phyloP scores from a whole-genome alignment of 495 filamentous ascomycete species.

The Saxophila tyrrhenica region DNA sequence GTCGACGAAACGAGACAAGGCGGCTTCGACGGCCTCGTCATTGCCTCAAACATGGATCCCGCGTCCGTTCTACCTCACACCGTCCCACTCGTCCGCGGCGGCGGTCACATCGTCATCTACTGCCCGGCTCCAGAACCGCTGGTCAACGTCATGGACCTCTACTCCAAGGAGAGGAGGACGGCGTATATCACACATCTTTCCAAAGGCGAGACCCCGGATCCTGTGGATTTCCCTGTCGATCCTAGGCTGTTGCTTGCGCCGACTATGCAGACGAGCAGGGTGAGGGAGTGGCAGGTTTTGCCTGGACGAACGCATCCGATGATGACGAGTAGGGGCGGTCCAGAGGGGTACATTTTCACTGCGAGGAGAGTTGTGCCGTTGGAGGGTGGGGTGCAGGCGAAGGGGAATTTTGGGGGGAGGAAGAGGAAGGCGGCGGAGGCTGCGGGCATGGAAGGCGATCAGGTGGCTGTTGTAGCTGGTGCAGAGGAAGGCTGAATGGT shows the following conservation, averaged over 20 bases:
- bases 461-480: no score
- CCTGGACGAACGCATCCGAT: slow-evolving; percentile 86
- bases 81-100: slow-evolving; percentile 71
- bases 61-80: slow-evolving; percentile 58
- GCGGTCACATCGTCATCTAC: slow-evolving; percentile 76
- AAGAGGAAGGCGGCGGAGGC: slow-evolving; percentile 35
- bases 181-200: slow-evolving; percentile 45
- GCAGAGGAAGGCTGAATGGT: no score
- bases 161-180: slow-evolving; percentile 60
- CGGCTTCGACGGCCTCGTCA: slow-evolving; percentile 69
- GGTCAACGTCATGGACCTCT: slow-evolving; percentile 61
- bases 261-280: slow-evolving; percentile 63
- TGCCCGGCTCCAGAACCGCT: slow-evolving; percentile 67
- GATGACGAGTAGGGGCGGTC: slow-evolving; percentile 79
- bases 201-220: slow-evolving; percentile 34
- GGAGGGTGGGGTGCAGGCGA: slow-evolving; percentile 65
- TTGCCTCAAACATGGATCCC: slow-evolving; percentile 70
- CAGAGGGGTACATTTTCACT: slow-evolving; percentile 85
- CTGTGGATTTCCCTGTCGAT: slow-evolving; percentile 64
- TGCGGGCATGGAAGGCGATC: no score
- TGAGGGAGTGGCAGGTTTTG: slow-evolving; percentile 76
- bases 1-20: slow-evolving; percentile 64
- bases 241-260: slow-evolving; percentile 71
- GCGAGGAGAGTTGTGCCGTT: slow-evolving; percentile 69
- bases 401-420: slow-evolving; percentile 54